Evolutionary conservation across 164 flowering plant genomes (phyloP), one percentile per base, ranked within the genome.

Genomic region (Annona cherimola): DNA sequence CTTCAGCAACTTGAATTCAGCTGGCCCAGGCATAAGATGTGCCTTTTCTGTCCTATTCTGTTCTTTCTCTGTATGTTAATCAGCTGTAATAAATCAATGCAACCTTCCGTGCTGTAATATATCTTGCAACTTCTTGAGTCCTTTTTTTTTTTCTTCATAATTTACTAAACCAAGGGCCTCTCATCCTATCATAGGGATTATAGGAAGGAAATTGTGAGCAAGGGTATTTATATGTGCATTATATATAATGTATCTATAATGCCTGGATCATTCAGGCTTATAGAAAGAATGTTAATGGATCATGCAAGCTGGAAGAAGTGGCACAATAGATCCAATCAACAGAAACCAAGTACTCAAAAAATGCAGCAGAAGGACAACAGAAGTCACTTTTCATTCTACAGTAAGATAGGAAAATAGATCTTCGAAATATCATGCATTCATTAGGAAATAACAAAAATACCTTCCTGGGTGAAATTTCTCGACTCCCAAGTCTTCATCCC

Each of bases 401-500:
- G 16, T 35, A 16, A 64, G 14, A 5, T 9, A 4, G 67, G 1
- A 61, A 44, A 26, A 39, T 14, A 61, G 19, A 43, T 20, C 19
- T 45, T 12, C 1, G 45, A 43, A 45, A 40, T 20, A 9, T 42
- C 5, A 69, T 66, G 19, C 4, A 4, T 40, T 7, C 7, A 26
- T 46, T 5, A 61, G 54, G 43, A 5, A 71, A n/a, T 63, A 12
- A 35, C 43, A 50, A 50, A 50, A 6, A 16, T 85, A 94, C 99
- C 97, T 90, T 81, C 81, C 81, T 7, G 98, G 96, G 72, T 85
- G 69, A 77, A 94, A 94, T 78, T 91, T 71, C 55, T 89, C 77
- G 20, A 92, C 90, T 16, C 96, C 98, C 73, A 95, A 78, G 85
- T 95, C 99, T 80, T 95, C 98, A 82, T 95, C 99, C 99, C 99